Evolutionary conservation across 2,329 filamentous ascomycete species (phyloP), one percentile per base, ranked within the genome.

Genomic region (Fusarium tanahbumbuense): DNA sequence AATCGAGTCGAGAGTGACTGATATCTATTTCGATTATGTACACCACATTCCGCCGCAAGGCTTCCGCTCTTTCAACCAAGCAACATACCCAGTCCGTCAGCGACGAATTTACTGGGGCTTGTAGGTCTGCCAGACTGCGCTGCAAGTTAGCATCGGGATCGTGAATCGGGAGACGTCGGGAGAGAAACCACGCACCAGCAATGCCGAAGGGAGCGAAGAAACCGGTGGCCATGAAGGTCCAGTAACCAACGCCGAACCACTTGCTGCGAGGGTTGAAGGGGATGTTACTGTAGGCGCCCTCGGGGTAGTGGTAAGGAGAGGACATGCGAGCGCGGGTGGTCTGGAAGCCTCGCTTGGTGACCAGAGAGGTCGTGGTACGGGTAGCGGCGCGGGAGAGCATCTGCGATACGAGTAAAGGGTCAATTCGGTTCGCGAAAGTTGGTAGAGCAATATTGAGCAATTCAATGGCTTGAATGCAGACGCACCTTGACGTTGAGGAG

Each of bases 221-320:
- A 68, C 87, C 87, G 67, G 82, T 79, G 76, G 77, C 79, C 76
- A 81, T 80, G 86, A 92, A 96, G 70, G 80, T 80, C 92, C 93
- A 97, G 90, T 92, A 99, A 83, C 91, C 88, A 76, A 93, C 69
- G 73, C 85, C 88, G 82, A 99, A 99, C 85, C 87, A 92, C 84
- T 90, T 93, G 80, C 91, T 95, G 85, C 93, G 87, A 75, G 96
- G 92, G 88, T 99, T 97, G 90, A 99, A 99, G 74, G 96, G 96
- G 74, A 99, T 84, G 89, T 98, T 98, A 87, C 88, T 91, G 84
- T 93, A 92, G 79, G 95, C 93, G 73, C 95, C 96, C 87, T 98
- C 95, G 76, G 95, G 92, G 87, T 99, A 99, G 88, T 99, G 96
- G 91, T 97, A 98, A 72, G 94, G 94, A 81, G 93, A 97, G 77